Percentiles rank a stretch among this genome's conserved stretches.
These are phyloP conservation scores for Acanthamoeba divionensis DNA, from an alignment of 208 protist genomes.

Conservation along the genomic window DNA sequence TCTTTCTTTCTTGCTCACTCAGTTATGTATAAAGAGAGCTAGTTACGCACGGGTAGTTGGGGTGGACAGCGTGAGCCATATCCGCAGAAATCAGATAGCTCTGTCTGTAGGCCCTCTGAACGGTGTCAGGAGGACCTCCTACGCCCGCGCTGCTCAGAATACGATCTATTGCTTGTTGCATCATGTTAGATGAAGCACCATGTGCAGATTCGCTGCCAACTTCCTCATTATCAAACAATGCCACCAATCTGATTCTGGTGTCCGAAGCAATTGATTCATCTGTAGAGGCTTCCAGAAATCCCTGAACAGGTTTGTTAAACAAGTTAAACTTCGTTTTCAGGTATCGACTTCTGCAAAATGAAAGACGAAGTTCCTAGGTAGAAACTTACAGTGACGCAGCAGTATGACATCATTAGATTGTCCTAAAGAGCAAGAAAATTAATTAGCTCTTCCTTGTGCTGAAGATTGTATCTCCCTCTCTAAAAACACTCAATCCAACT, in stretches of 20 bases:
- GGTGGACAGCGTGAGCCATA: slow-evolving; percentile 94
- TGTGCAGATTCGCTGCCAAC: slow-evolving; percentile 73
- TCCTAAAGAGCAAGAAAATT: too few relatives aligned
- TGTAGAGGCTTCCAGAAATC: not conserved
- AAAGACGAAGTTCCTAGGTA: not conserved
- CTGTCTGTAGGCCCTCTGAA: slow-evolving; percentile 80
- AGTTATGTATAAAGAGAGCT: not conserved
- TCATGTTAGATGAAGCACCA: slow-evolving; percentile 67
- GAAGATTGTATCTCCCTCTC: too few relatives aligned
- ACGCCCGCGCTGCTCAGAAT: not conserved
- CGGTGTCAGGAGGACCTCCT: not conserved
- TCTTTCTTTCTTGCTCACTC: not conserved
- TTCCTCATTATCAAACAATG: slow-evolving; percentile 84
- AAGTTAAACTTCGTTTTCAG: too few relatives aligned
- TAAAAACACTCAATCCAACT: too few relatives aligned
- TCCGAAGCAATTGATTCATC: slow-evolving; percentile 73
- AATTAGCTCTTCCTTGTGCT: too few relatives aligned
- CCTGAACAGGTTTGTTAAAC: not conserved
- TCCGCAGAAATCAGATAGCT: slow-evolving; percentile 93
- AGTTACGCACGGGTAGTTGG: slow-evolving; percentile 86
- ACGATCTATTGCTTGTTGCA: slow-evolving; percentile 55
- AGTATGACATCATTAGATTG: slow-evolving; percentile 94
- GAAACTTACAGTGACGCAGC: slow-evolving; percentile 71
- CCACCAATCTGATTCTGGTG: slow-evolving; percentile 83
- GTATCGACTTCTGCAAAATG: too few relatives aligned